These are phyloP conservation scores for Tillandsia leiboldiana DNA, from an alignment of 176 grass and related monocot species.

Conservation along the genomic window DNA sequence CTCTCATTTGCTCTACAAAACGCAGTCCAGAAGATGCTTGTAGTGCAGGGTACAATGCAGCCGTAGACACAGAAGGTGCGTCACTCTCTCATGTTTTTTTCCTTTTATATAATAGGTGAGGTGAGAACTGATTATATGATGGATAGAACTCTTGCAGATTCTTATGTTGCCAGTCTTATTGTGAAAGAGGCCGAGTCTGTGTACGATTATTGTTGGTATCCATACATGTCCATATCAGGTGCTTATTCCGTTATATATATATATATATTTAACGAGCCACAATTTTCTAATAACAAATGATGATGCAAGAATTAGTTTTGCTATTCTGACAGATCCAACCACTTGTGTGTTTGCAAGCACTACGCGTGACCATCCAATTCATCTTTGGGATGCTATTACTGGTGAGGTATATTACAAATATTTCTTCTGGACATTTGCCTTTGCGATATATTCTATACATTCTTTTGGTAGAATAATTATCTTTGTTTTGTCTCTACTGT, in stretches of 20 bases:
- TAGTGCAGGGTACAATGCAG: slow-evolving; percentile 22
- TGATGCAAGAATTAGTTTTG: slow-evolving; percentile 16
- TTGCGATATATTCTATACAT: background rate
- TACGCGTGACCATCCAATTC: slow-evolving; percentile 79
- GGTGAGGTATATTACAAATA: slow-evolving; percentile 45
- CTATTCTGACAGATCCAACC: slow-evolving; percentile 44
- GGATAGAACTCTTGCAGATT: slow-evolving; percentile 35
- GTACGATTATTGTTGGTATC: slow-evolving; percentile 96
- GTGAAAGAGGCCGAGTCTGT: slow-evolving; percentile 75
- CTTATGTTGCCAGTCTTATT: slow-evolving; percentile 51
- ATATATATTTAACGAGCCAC: background rate
- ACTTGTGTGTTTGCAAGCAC: slow-evolving; percentile 84
- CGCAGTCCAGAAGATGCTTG: slow-evolving; percentile 57
- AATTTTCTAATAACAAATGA: background rate
- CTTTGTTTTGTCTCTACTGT: background rate
- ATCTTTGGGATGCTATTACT: slow-evolving; percentile 81
- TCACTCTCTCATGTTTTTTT: background rate
- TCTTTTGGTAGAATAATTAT: slow-evolving; percentile 7
- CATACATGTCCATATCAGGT: slow-evolving; percentile 78
- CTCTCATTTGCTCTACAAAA: slow-evolving; percentile 8
- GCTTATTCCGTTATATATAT: background rate
- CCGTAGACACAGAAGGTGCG: slow-evolving; percentile 38
- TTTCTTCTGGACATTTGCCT: background rate
- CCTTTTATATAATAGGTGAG: background rate
- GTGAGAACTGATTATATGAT: too few relatives aligned